Percentiles rank a stretch among this genome's conserved stretches.
These are phyloP conservation scores for Neurospora intermedia DNA, from an alignment of 495 filamentous ascomycete genomes.

Conservation along the genomic window DNA sequence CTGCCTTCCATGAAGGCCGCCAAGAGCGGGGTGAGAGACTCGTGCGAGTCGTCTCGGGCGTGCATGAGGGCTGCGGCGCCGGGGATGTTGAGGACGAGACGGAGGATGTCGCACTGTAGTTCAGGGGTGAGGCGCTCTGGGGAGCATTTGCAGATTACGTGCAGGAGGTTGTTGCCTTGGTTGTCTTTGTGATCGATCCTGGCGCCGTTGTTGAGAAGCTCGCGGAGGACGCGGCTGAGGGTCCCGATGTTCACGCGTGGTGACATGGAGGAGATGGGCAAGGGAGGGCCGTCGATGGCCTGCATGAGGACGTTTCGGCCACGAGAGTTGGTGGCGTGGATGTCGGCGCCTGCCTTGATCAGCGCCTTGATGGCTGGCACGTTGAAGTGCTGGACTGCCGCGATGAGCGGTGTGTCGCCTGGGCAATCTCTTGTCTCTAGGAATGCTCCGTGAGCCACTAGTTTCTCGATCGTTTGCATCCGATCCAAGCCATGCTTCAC, in stretches of 20 bases:
- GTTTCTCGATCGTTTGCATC: slow-evolving; percentile 19
- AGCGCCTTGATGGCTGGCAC: slow-evolving; percentile 12
- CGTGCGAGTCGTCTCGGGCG: background rate
- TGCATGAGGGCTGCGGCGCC: slow-evolving; percentile 4
- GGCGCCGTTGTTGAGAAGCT: slow-evolving; percentile 12
- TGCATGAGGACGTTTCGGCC: slow-evolving; percentile 12
- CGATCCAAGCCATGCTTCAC: background rate
- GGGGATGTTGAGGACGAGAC: slow-evolving; percentile 12
- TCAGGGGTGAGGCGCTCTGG: background rate
- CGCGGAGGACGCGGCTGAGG: slow-evolving; percentile 7
- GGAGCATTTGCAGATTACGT: slow-evolving; percentile 15
- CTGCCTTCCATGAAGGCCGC: slow-evolving; percentile 7
- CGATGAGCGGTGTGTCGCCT: slow-evolving; percentile 23
- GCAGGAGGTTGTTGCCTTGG: slow-evolving; percentile 14
- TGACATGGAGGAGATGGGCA: background rate
- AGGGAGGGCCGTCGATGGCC: slow-evolving; percentile 10
- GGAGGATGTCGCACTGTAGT: slow-evolving; percentile 6
- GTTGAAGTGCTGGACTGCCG: slow-evolving; percentile 15
- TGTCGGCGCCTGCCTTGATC: slow-evolving; percentile 10
- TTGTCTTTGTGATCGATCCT: slow-evolving; percentile 9
- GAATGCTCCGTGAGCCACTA: slow-evolving; percentile 20
- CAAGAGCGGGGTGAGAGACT: slow-evolving; percentile 5
- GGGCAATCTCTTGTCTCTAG: slow-evolving; percentile 16
- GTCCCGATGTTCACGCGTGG: background rate
- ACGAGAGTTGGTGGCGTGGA: slow-evolving; percentile 8